Percentiles rank a stretch among this genome's conserved stretches.
Evolutionary conservation across 371 early-diverging fungal species (phyloP).

Genomic region (Syncephalastrum sp.): DNA sequence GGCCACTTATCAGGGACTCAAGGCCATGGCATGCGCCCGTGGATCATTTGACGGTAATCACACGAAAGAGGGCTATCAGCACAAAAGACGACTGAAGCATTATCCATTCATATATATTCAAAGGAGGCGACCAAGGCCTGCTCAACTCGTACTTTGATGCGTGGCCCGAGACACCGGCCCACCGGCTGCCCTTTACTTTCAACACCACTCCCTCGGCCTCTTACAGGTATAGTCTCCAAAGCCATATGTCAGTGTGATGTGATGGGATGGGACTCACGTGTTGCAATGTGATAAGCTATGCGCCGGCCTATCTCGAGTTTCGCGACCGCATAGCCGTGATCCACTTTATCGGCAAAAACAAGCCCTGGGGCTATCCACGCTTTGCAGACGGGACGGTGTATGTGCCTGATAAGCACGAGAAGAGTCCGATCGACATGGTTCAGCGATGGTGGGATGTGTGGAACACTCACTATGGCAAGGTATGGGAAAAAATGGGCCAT

Average conservation of each 20-base stretch:
- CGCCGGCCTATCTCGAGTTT: slow-evolving; percentile 71
- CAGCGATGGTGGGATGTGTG: slow-evolving; percentile 75
- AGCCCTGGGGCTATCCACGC: slow-evolving; percentile 87
- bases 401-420: slow-evolving; percentile 27
- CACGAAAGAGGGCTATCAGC: slow-evolving; percentile 4
- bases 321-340: slow-evolving; percentile 69
- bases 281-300: slow-evolving; percentile 49
- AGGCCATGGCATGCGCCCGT: slow-evolving; percentile 47
- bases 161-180: slow-evolving; percentile 69
- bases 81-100: not conserved
- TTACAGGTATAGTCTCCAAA: slow-evolving; percentile 61
- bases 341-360: slow-evolving; percentile 88
- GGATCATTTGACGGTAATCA: slow-evolving; percentile 80
- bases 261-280: slow-evolving; percentile 18
- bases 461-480: slow-evolving; percentile 56
- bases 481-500: slow-evolving; percentile 12
- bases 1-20: slow-evolving; percentile 51
- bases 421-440: slow-evolving; percentile 42
- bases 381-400: slow-evolving; percentile 60
- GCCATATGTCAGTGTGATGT: no score
- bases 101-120: no score
- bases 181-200: slow-evolving; percentile 85
- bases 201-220: slow-evolving; percentile 89
- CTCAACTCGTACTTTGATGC: slow-evolving; percentile 83
- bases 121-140: slow-evolving; percentile 95